Evolutionary conservation across 805 yeast genomes (phyloP), one percentile per base, ranked within the genome.

Genomic region (Cyberlindnera mrakii): DNA sequence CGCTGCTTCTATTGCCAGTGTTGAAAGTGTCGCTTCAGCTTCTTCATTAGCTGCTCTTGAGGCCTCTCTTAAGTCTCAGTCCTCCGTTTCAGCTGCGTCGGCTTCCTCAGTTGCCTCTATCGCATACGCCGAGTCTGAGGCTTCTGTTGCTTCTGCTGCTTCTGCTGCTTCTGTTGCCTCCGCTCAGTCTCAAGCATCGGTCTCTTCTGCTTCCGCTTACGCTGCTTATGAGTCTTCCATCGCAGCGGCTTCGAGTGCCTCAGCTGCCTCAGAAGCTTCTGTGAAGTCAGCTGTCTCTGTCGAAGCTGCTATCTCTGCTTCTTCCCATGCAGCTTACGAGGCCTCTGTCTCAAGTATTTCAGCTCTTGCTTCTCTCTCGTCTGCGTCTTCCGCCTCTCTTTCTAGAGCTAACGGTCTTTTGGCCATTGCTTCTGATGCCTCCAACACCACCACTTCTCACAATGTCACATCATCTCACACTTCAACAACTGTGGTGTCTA

Each of bases 401-500:
- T 51, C 59, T n/a, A 60, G 58, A 48, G 67, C 70, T 39, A 55
- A 59, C 44, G 72, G 70, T 42, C 53, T 67, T 38, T 48, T 65
- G 25, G 72, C 75, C 20, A 60, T 70, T 41, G 71, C 76, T 37
- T 64, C 71, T 15, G 66, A 62, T 47, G 58, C 60, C 43, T 50
- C 58, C 35, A 61, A 59, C 56, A 54, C 64, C 30, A 54, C 62
- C 30, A 32, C 41, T 15, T 47, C 52, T 43, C 30, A 51, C 23
- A 36, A 38, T 31, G 68, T 71, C 36, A 54, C 67, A 40, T 67
- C 75, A 34, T 39, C 45, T 1, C 10, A 40, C 45, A 54, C 60
- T 30, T 43, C 60, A 11, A 50, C 63, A 15, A 39, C 49, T 8
- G 40, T 49, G 14, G 48, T 40, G 37, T 40, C 52, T 29, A 47